Base-by-base conservation (phyloP, 1,284 basidiomycete species). In the Puccinia polysora region DNA sequence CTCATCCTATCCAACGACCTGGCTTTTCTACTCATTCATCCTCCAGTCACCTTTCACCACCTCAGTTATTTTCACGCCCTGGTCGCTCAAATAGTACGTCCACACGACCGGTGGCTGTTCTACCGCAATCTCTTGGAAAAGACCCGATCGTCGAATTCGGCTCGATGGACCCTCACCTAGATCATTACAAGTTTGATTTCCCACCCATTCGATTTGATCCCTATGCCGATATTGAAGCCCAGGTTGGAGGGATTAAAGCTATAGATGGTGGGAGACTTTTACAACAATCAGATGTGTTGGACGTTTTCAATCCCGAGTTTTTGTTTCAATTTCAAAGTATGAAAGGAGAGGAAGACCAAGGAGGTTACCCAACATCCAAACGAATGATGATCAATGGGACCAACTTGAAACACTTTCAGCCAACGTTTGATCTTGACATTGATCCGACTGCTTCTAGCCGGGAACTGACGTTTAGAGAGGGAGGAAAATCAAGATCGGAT, bases 11-110 rank as follows among this genome's bases (percentile, higher is more conserved):
- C 34, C 52, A 32, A 30, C 52, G 25, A 14, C 52, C 52, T 18
- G 52, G 52, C 7, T 30, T 32, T 30, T 55, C 52, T 15, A 55
- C 52, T 25, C 52, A 30, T 55, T 55, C 52, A 55, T 55, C 52
- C 1, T 55, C 52, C 52, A 55, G 52, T 32, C 52, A 30, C 34
- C 23, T 14, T 55, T 55, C 52, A 32, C 52, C 28, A 30, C 23
- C 52, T 25, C 10, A 32, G 30, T 32, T 18, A 32, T 14, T 32
- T 7, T 32, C 28, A 30, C 14, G 52, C 52, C 34, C 34, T 32
- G 52, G 34, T 14, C 23, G 12, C n/a, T 32, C 34, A 14, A 25
- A 8, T 32, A 30, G 52, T 32, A 55, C 52, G 34, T 55, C 52
- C 23, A 32, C 34, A 18, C 52, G 52, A 23, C 52, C 52, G 30